Base-by-base conservation (phyloP, 352 stramenopile species). In the Phytophthora ohioensis region DNA sequence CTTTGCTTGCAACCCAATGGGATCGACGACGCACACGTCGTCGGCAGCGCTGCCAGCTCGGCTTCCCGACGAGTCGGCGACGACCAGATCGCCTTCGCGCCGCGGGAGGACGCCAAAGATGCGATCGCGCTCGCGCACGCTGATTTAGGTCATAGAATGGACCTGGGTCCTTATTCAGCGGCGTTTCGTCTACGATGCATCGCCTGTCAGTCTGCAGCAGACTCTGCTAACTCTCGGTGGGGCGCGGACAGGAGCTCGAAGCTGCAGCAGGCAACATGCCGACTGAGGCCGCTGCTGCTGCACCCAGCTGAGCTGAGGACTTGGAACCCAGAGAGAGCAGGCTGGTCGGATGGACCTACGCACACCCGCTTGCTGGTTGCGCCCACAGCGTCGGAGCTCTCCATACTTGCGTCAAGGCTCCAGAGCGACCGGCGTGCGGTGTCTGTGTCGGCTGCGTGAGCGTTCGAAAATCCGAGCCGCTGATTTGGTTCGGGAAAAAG, bases 71-170 rank as follows among this genome's bases (percentile, higher is more conserved):
- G 21, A 27, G 21, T 27, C 21, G 17, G 17, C 17, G 17, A 21
- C 17, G 17, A 21, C 17, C 17, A 21, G 17, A 21, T 21, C 17
- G 17, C 17, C 49, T 31, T 57, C 31, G n/a, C 31, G 7, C 34
- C 49, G 49, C 49, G 49, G 49, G 49, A 57, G 43, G 49, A 13
- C 49, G 49, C 49, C 31, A 41, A 41, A 53, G 55, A 51, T 41
- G 30, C 36, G 43, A 59, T 47, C 48, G 27, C 27, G 51, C 49
- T 5, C 13, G 42, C 58, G 58, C 38, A 66, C 39, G 59, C 59
- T 67, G 59, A 67, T 67, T 67, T 59, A 38, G 48, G 54, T 39
- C 59, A 67, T 57, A 67, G 48, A 51, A 38, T 56, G 36, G 59
- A 32, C 58, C 46, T 17, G 39, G 31, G 34, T 47, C 55, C 38